These are phyloP conservation scores for Amanita rubescens DNA, from an alignment of 768 basidiomycete species.

Conservation along the genomic window DNA sequence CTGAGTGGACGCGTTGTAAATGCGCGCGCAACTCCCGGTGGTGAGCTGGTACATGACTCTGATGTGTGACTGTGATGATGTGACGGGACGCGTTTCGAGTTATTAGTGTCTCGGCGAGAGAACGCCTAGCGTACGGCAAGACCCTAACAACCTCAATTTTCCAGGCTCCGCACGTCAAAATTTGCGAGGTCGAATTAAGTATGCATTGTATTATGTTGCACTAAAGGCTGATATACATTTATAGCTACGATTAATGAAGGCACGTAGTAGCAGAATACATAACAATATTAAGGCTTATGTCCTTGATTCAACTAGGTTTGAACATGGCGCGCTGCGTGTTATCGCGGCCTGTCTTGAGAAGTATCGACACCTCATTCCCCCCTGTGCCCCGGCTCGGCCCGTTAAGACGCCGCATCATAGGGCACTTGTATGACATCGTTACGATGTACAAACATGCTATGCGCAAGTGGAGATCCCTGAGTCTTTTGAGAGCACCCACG, in stretches of 20 bases:
- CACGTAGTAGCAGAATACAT: background rate
- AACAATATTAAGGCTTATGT: background rate
- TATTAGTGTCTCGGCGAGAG: background rate
- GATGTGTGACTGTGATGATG: conserved; percentile 11
- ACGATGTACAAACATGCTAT: conserved; percentile 86
- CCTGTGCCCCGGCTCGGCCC: conserved; percentile 79
- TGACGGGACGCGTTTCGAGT: background rate
- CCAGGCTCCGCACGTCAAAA: conserved; percentile 5
- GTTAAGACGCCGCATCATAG: conserved; percentile 45
- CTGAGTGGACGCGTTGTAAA: conserved; percentile 37
- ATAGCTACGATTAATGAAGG: background rate
- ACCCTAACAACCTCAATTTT: background rate
- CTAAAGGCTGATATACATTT: background rate
- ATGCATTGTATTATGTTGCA: background rate
- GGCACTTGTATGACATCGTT: conserved; percentile 65
- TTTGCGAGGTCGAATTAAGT: background rate
- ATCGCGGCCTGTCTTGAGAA: conserved; percentile 87
- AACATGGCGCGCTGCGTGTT: conserved; percentile 66
- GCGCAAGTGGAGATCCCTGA: conserved; percentile 85
- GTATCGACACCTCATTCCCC: conserved; percentile 72
- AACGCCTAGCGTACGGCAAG: background rate
- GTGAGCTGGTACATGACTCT: conserved; percentile 46
- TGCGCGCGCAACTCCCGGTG: conserved; percentile 45
- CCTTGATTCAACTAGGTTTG: conserved; percentile 19
- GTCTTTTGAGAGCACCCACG: conserved; percentile 68